These are phyloP conservation scores for Venturia aucupariae DNA, from an alignment of 2,329 filamentous ascomycete genomes.

Conservation along the genomic window DNA sequence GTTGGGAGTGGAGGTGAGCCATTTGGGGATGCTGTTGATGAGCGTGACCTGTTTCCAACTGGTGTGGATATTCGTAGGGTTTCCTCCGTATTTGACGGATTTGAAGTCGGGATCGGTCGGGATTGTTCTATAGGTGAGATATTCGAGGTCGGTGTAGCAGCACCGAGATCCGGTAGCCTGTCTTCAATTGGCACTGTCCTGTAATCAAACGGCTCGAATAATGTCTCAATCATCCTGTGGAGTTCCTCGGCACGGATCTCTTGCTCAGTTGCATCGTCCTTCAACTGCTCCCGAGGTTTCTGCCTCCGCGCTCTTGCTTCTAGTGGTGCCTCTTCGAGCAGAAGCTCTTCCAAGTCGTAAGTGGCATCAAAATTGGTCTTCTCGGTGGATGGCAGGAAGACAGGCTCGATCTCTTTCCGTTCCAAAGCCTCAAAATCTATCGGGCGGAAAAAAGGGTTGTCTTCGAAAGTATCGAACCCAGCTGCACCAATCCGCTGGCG, in stretches of 20 bases:
- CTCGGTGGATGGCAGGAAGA: slow-evolving; percentile 88
- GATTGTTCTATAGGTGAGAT: slow-evolving; percentile 6
- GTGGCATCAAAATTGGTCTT: slow-evolving; percentile 99
- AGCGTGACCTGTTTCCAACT: slow-evolving; percentile 6
- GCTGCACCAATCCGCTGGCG: slow-evolving; percentile 74
- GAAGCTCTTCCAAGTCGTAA: slow-evolving; percentile 87
- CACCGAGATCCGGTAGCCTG: slow-evolving; percentile 22
- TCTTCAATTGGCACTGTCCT: slow-evolving; percentile 70
- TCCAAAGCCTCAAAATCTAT: slow-evolving; percentile 81
- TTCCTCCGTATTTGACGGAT: background rate
- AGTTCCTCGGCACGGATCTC: slow-evolving; percentile 92
- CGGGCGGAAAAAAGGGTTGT: slow-evolving; percentile 79
- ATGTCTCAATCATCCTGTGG: slow-evolving; percentile 85
- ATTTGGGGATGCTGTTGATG: slow-evolving; percentile 28
- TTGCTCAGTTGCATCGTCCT: slow-evolving; percentile 88
- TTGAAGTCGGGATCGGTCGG: background rate
- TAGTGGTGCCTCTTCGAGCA: slow-evolving; percentile 88
- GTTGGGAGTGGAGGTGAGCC: slow-evolving; percentile 37
- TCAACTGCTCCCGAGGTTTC: slow-evolving; percentile 83
- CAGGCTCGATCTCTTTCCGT: slow-evolving; percentile 76
- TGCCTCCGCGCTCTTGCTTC: slow-evolving; percentile 88
- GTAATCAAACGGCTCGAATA: slow-evolving; percentile 95
- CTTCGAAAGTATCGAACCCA: slow-evolving; percentile 72
- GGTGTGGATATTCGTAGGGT: slow-evolving; percentile 1
- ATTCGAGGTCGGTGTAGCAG: slow-evolving; percentile 8